Percentiles rank a stretch among this genome's conserved stretches.
Evolutionary conservation across 2,329 filamentous ascomycete species (phyloP).

Genomic region (Colletotrichum theobromicola): DNA sequence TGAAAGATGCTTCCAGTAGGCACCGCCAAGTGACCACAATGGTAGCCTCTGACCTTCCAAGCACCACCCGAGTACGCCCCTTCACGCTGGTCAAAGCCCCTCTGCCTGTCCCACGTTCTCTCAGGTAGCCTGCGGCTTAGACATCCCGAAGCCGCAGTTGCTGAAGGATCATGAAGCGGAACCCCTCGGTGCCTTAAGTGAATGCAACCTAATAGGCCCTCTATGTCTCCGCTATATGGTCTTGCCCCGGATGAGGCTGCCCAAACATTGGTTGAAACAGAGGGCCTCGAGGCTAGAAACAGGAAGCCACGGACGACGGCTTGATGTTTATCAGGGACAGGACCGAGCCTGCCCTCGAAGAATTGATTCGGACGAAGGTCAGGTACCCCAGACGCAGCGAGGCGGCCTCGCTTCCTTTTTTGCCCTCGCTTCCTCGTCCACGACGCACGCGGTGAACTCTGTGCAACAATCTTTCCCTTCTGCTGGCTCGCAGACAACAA

Average conservation of each 20-base stretch:
- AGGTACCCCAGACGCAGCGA: not conserved
- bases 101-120: not conserved
- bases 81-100: slow-evolving; percentile 13
- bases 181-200: not conserved
- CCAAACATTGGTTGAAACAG: slow-evolving; percentile 4
- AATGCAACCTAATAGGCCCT: too few species aligned
- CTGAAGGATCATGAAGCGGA: not conserved
- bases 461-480: not conserved
- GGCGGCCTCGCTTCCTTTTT: not conserved
- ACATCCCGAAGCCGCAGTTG: not conserved
- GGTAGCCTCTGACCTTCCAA: not conserved
- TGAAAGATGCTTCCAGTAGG: not conserved
- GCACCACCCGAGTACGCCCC: not conserved
- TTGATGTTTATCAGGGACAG: slow-evolving; percentile 8
- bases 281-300: not conserved
- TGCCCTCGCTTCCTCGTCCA: not conserved
- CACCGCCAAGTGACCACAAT: not conserved
- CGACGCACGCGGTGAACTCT: not conserved
- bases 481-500: not conserved
- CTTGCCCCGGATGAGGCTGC: not conserved
- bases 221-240: not conserved
- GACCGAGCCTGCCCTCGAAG: slow-evolving; percentile 4
- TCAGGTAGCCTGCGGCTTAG: not conserved
- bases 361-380: not conserved
- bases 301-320: slow-evolving; percentile 14